These are phyloP conservation scores for Puya raimondii DNA, from an alignment of 176 grass and related monocot genomes.

Conservation along the genomic window DNA sequence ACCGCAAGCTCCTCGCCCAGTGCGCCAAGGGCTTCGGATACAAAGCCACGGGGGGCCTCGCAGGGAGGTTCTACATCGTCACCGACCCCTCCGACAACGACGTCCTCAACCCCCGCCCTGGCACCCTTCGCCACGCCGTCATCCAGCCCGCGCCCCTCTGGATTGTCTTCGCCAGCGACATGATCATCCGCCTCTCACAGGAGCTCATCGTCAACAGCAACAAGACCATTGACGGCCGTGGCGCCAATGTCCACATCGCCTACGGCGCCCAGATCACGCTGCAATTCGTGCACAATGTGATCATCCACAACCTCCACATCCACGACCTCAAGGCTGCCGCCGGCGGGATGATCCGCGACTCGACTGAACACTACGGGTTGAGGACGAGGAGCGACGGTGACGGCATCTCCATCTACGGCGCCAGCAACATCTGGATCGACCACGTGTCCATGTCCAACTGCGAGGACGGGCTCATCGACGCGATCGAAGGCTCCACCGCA, in stretches of 20 bases:
- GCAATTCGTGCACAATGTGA: slow-evolving; percentile 46
- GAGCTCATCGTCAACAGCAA: slow-evolving; percentile 65
- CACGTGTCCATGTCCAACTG: slow-evolving; percentile 65
- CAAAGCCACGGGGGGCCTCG: slow-evolving; percentile 31
- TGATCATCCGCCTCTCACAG: slow-evolving; percentile 55
- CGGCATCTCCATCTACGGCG: slow-evolving; percentile 52
- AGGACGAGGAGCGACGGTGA: slow-evolving; percentile 53
- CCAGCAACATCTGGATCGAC: slow-evolving; percentile 59
- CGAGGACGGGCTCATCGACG: slow-evolving; percentile 57
- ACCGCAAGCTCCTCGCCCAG: slow-evolving; percentile 41
- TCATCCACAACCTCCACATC: slow-evolving; percentile 53
- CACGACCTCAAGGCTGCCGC: slow-evolving; percentile 28
- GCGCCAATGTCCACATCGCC: slow-evolving; percentile 58
- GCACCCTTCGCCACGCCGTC: slow-evolving; percentile 56
- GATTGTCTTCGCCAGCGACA: slow-evolving; percentile 60
- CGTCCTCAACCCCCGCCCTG: slow-evolving; percentile 31
- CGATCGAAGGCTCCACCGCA: slow-evolving; percentile 43
- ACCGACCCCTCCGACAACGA: slow-evolving; percentile 54
- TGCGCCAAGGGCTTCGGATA: slow-evolving; percentile 66
- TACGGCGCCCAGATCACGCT: slow-evolving; percentile 48
- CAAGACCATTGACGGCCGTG: slow-evolving; percentile 80
- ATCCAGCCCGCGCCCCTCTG: slow-evolving; percentile 54
- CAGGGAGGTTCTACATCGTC: slow-evolving; percentile 45
- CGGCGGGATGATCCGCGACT: slow-evolving; percentile 35
- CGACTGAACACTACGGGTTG: slow-evolving; percentile 20